Evolutionary conservation across 768 basidiomycete species (phyloP), one percentile per base, ranked within the genome.

Genomic region (Paxillus ammoniavirescens): DNA sequence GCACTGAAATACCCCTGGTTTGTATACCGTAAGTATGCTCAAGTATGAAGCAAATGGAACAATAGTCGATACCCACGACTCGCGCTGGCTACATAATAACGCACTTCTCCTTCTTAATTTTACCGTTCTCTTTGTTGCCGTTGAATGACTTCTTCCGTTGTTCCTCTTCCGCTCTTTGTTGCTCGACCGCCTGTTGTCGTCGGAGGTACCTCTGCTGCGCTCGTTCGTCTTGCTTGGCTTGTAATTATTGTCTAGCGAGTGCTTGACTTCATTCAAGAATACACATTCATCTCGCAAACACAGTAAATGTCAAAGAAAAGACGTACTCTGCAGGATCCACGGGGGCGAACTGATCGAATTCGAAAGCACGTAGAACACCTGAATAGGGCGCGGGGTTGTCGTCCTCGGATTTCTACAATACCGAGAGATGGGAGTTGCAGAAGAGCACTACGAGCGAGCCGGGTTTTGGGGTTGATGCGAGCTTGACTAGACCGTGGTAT

Each of bases 341-440:
- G n/a, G n/a, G n/a, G n/a, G n/a, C n/a, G n/a, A n/a, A n/a, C n/a
- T 18, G 46, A 17, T 75, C 71, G 35, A 71, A 71, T 62, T 84
- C 83, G 9, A 78, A 66, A 13, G 73, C 80, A 17, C 75, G 72
- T 21, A 86, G 64, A 43, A 82, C 76, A 52, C 78, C 81, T 71
- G 83, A 82, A 67, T 91, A 95, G 7, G 97, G 74, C 4, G 82
- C 78, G 0, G 78, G 53, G 33, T 72, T 74, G 23, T 74, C 68
- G n/a, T n/a, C n/a, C n/a, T n/a, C n/a, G n/a, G n/a, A n/a, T n/a
- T n/a, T n/a, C n/a, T n/a, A n/a, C n/a, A 97, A 75, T 9, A 96
- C 93, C 0, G 88, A 87, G 14, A 97, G 82, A 65, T 96, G 94
- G 0, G 91, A 93, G 69, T 84, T 92, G 49, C 94, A 84, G 77